Percentiles rank a stretch among this genome's conserved stretches.
phyloP scores from a whole-genome alignment of 768 basidiomycete genomes.

The Crassisporium funariophilum region DNA sequence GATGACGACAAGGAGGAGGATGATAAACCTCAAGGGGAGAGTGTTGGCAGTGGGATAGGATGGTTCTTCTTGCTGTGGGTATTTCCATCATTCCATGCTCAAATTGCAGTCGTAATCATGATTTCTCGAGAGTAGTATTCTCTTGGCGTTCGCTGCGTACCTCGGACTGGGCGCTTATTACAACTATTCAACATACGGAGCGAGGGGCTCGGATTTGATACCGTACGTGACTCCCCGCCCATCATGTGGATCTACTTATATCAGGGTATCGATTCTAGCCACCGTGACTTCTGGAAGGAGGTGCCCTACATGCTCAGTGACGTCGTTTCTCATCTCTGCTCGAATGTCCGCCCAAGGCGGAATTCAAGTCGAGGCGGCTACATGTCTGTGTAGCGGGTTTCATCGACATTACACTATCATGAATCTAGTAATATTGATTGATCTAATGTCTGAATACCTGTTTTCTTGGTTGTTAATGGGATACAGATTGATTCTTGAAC shows the following conservation, averaged over 20 bases:
- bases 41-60: conserved; percentile 74
- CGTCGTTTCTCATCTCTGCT: conserved; percentile 76
- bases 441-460: too few relatives aligned
- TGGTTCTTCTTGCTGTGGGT: conserved; percentile 88
- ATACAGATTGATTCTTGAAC: too few relatives aligned
- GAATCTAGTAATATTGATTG: too few relatives aligned
- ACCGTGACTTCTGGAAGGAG: conserved; percentile 90
- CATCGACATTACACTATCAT: too few relatives aligned
- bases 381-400: conserved; percentile 61
- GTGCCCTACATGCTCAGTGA: conserved; percentile 85
- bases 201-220: conserved; percentile 79
- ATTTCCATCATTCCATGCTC: not conserved
- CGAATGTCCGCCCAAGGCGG: conserved; percentile 67
- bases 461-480: too few relatives aligned
- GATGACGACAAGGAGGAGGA: conserved; percentile 29
- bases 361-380: conserved; percentile 70
- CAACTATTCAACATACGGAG: conserved; percentile 87
- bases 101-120: not conserved
- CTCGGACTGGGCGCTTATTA: conserved; percentile 82
- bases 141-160: conserved; percentile 70
- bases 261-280: conserved; percentile 45
- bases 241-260: conserved; percentile 11
- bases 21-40: conserved; percentile 33
- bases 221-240: conserved; percentile 55
- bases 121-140: conserved; percentile 40